Evolutionary conservation across 495 filamentous ascomycete genomes (phyloP).

Genomic region (Neurospora terricola): DNA sequence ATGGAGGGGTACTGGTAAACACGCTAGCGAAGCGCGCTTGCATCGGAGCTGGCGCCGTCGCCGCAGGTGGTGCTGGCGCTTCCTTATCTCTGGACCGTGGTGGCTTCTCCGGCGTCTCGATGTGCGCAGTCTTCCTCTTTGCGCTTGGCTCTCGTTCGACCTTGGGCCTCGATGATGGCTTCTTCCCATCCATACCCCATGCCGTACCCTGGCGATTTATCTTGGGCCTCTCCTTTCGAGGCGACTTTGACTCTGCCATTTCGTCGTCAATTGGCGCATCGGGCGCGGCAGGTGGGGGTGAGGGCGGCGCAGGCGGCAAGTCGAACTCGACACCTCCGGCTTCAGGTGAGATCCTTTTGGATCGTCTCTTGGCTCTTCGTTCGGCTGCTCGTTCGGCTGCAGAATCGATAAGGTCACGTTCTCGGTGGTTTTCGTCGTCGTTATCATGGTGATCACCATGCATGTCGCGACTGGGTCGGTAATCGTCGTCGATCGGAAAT

Average conservation of each 20-base stretch:
- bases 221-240: slow-evolving; percentile 37
- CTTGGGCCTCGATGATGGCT: slow-evolving; percentile 27
- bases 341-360: slow-evolving; percentile 17
- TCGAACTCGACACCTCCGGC: slow-evolving; percentile 16
- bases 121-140: slow-evolving; percentile 19
- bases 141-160: slow-evolving; percentile 25
- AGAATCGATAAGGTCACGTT: background rate
- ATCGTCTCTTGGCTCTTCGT: slow-evolving; percentile 29
- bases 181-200: slow-evolving; percentile 34
- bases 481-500: slow-evolving; percentile 35
- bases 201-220: slow-evolving; percentile 33
- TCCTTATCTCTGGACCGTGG: slow-evolving; percentile 30
- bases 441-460: slow-evolving; percentile 4
- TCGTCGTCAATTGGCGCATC: slow-evolving; percentile 19
- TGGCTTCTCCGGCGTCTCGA: slow-evolving; percentile 27
- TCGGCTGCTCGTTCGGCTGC: slow-evolving; percentile 30
- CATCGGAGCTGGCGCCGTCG: slow-evolving; percentile 21
- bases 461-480: slow-evolving; percentile 2
- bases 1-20: slow-evolving; percentile 40
- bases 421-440: background rate
- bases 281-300: slow-evolving; percentile 36
- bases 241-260: slow-evolving; percentile 26
- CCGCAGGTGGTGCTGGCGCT: slow-evolving; percentile 31
- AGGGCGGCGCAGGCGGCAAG: slow-evolving; percentile 18
- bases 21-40: slow-evolving; percentile 33